Evolutionary conservation across 306 rosid genomes (phyloP).

Genomic region (Dalbergia cochinchinensis): DNA sequence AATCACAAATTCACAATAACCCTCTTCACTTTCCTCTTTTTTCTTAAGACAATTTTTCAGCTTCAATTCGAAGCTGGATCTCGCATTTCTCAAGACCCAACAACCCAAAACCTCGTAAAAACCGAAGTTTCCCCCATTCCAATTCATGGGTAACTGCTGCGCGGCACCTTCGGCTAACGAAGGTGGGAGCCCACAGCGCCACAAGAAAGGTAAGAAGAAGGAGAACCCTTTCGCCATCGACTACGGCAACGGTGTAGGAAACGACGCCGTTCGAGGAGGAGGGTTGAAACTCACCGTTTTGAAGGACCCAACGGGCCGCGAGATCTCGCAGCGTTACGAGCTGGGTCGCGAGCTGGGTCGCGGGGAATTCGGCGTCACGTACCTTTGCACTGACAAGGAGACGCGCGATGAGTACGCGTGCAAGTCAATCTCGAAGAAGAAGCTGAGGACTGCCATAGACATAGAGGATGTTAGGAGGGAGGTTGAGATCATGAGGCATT

Average conservation of each 20-base stretch:
- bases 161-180: conserved; percentile 54
- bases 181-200: conserved; percentile 40
- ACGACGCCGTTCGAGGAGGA: background rate
- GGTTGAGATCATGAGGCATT: conserved; percentile 89
- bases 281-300: conserved; percentile 59
- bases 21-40: background rate
- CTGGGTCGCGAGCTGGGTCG: conserved; percentile 92
- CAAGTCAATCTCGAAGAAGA: conserved; percentile 92
- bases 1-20: background rate
- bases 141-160: conserved; percentile 86
- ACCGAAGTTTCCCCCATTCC: background rate
- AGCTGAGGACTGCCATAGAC: conserved; percentile 80
- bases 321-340: conserved; percentile 72
- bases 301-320: conserved; percentile 73
- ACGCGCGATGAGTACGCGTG: conserved; percentile 69
- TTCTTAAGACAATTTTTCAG: background rate
- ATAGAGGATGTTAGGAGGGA: conserved; percentile 91
- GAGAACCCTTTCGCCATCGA: conserved; percentile 73
- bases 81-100: background rate
- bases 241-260: conserved; percentile 32
- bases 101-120: background rate
- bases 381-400: conserved; percentile 77
- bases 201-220: conserved; percentile 56
- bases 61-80: conserved; percentile 32
- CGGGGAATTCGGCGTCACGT: conserved; percentile 93